These are phyloP conservation scores for Nasturtium officinale DNA, from an alignment of 345 rosid genomes.

Conservation along the genomic window DNA sequence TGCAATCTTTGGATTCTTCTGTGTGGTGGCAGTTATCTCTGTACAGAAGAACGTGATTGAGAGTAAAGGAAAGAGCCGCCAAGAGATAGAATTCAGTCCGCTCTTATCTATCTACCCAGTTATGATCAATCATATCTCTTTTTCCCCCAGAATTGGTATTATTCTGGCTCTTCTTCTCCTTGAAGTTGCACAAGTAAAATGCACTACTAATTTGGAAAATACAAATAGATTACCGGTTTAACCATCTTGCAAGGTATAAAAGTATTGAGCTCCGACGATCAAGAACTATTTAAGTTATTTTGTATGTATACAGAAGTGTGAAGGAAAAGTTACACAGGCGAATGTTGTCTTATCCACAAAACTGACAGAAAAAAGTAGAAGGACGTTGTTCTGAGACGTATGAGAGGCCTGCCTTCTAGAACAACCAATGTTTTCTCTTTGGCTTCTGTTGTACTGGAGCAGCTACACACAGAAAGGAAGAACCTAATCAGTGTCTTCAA, in stretches of 20 bases:
- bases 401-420: conserved; percentile 47
- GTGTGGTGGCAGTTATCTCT: conserved; percentile 67
- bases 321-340: not conserved
- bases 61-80: conserved; percentile 90
- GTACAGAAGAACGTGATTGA: conserved; percentile 78
- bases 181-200: conserved; percentile 6
- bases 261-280: no score
- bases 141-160: not conserved
- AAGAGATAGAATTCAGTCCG: conserved; percentile 70
- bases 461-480: conserved; percentile 48
- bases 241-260: no score
- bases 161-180: not conserved
- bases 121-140: not conserved
- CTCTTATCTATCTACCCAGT: conserved; percentile 33
- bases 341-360: conserved; percentile 27
- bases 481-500: conserved; percentile 16
- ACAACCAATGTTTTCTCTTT: conserved; percentile 94
- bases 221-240: no score
- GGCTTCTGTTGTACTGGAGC: conserved; percentile 70
- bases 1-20: conserved; percentile 69
- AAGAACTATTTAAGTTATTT: no score
- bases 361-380: not conserved
- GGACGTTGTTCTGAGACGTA: not conserved
- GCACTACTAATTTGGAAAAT: conserved; percentile 30
- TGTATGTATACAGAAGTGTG: conserved; percentile 3